Base-by-base conservation (phyloP, 805 yeast species). In the Ogataea zsoltii region DNA sequence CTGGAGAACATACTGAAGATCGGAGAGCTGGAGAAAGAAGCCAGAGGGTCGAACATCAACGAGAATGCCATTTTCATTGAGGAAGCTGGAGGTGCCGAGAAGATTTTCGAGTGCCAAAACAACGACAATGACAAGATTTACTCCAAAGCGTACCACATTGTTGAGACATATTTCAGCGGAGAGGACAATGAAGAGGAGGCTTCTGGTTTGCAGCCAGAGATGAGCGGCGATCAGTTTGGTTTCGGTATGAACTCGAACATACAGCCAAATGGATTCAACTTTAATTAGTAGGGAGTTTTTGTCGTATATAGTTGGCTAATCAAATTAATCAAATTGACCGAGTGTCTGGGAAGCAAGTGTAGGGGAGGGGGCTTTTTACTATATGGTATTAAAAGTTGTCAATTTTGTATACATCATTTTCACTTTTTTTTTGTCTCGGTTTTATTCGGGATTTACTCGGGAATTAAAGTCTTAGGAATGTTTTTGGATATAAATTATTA, bases 71-170 rank as follows among this genome's bases (percentile, higher is more conserved):
- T 90, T 51, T 89, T 71, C 71, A 87, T 94, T 63, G 99, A 94
- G 72, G 97, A 92, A 67, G 97, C 97, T 35, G 98, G 97, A 60
- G 99, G 99, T 52, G 85, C 90, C 82, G 98, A 94, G 68, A 91
- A 88, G 74, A 92, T 94, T 59, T 85, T 86, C 68, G 89, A 88
- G 50, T 87, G 96, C 66, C 99, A 94, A 76, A 81, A 78, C 65
- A 90, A 88, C 70, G 88, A 83, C 62, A 94, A 92, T 69, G 95
- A 92, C 65, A 88, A 85, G 63, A 88, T 94, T 62, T 94, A 94
- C 70, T 81, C 86, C 65, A 91, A 90, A 72, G 95, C 98, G 28
- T 94, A 79, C 72, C 74, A 74, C 55, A 88, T 94, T 62, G 90
- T 94, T 68, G 96, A 88, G 63, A 88, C 86, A 57, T 94, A 89